phyloP scores from a whole-genome alignment of 2,329 filamentous ascomycete species.

The Fusarium sulawesiense region DNA sequence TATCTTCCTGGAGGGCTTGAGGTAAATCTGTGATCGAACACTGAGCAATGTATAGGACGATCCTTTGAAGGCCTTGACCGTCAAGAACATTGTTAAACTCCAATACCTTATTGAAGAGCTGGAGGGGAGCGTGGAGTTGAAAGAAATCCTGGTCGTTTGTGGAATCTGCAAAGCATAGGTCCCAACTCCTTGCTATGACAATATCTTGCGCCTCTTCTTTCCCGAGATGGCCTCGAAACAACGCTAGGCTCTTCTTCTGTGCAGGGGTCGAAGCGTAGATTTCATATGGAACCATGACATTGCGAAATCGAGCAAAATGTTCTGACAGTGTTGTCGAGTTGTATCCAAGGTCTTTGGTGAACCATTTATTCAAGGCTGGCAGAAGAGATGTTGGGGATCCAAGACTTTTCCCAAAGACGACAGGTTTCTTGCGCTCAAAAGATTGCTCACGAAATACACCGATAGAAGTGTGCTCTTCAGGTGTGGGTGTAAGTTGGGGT shows the following conservation, averaged over 20 bases:
- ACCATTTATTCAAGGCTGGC: constrained; percentile 71
- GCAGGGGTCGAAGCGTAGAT: constrained; percentile 46
- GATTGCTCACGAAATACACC: constrained; percentile 63
- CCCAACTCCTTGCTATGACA: constrained; percentile 49
- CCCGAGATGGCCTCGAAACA: constrained; percentile 46
- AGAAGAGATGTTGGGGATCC: constrained; percentile 54
- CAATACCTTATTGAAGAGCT: constrained; percentile 70
- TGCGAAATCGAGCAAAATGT: constrained; percentile 48
- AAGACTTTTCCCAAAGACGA: constrained; percentile 59
- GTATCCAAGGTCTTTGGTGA: constrained; percentile 48
- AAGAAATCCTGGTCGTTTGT: constrained; percentile 57
- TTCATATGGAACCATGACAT: constrained; percentile 55
- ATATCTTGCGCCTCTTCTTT: constrained; percentile 47
- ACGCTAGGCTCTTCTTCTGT: constrained; percentile 30
- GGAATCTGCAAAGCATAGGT: constrained; percentile 42
- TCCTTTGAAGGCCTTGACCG: constrained; percentile 34
- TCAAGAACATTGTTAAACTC: constrained; percentile 57
- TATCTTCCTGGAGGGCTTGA: constrained; percentile 66
- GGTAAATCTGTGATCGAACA: constrained; percentile 78
- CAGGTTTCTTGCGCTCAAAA: constrained; percentile 64
- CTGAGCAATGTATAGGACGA: constrained; percentile 87
- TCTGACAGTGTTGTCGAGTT: constrained; percentile 37
- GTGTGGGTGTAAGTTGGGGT: not conserved
- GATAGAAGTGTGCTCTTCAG: constrained; percentile 46
- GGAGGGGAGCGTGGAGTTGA: constrained; percentile 70